Percentiles rank a stretch among this genome's conserved stretches.
Evolutionary conservation across 495 filamentous ascomycete genomes (phyloP).

Genomic region (Lepraria neglecta): DNA sequence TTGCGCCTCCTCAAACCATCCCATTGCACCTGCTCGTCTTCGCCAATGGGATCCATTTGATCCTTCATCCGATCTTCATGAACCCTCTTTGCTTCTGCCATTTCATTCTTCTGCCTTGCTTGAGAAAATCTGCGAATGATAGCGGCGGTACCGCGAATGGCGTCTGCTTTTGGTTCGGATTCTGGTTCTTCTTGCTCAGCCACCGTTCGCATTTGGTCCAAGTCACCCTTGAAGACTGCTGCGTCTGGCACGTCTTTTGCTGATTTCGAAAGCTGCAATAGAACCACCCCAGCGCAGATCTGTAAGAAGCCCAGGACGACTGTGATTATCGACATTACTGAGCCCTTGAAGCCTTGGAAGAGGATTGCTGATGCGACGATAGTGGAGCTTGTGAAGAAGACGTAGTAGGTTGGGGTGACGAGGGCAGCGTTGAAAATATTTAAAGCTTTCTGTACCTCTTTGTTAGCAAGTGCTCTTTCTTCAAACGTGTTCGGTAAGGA

Average conservation of each 20-base stretch:
- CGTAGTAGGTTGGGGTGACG: constrained; percentile 97
- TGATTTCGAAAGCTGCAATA: constrained; percentile 94
- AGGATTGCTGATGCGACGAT: constrained; percentile 90
- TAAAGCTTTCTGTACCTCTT: constrained; percentile 74
- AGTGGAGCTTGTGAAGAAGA: constrained; percentile 91
- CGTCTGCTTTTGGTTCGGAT: constrained; percentile 90
- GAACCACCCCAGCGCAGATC: constrained; percentile 93
- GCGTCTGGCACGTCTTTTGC: constrained; percentile 95
- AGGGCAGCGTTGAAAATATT: constrained; percentile 96
- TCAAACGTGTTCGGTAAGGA: neutral
- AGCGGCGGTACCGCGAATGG: constrained; percentile 85
- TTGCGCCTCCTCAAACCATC: constrained; percentile 82
- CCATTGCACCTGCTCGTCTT: constrained; percentile 81
- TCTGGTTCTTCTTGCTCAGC: constrained; percentile 92
- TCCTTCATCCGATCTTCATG: constrained; percentile 70
- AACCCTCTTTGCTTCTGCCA: constrained; percentile 71
- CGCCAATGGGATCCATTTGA: constrained; percentile 62
- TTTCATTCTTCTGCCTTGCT: constrained; percentile 69
- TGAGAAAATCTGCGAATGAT: constrained; percentile 79
- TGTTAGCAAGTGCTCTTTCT: constrained; percentile 8
- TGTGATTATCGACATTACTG: constrained; percentile 70
- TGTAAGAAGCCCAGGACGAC: constrained; percentile 90
- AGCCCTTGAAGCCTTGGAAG: constrained; percentile 91
- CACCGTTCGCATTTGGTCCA: constrained; percentile 91
- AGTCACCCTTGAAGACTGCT: constrained; percentile 84